Percentiles rank a stretch among this genome's conserved stretches.
phyloP scores from a whole-genome alignment of 2,329 filamentous ascomycete genomes.

The Drechslerella dactyloides region DNA sequence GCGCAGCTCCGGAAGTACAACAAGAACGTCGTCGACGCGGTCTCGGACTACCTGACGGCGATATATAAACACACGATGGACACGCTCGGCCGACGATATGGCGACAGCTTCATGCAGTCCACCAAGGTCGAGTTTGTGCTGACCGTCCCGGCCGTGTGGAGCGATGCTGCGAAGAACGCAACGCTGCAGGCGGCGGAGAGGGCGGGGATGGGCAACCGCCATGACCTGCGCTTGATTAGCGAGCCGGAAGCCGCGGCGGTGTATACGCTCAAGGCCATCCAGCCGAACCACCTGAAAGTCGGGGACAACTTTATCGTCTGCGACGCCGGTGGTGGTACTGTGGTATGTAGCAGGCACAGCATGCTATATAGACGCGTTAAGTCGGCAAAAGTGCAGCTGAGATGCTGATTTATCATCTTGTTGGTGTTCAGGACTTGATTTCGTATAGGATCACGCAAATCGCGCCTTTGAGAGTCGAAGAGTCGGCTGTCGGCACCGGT shows the following conservation, averaged over 20 bases:
- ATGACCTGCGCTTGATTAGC: slow-evolving; percentile 52
- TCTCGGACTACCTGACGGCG: slow-evolving; percentile 78
- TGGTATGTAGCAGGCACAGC: slow-evolving; percentile 62
- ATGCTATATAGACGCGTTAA: neutral
- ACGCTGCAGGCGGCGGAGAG: slow-evolving; percentile 77
- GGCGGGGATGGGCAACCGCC: slow-evolving; percentile 72
- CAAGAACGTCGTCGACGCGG: slow-evolving; percentile 79
- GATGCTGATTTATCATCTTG: slow-evolving; percentile 17
- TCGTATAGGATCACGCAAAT: slow-evolving; percentile 80
- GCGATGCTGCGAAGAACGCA: slow-evolving; percentile 82
- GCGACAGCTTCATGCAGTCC: slow-evolving; percentile 76
- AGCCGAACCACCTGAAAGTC: slow-evolving; percentile 60
- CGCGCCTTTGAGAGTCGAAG: slow-evolving; percentile 74
- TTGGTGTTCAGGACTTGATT: slow-evolving; percentile 65
- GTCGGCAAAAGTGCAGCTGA: neutral
- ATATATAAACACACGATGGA: slow-evolving; percentile 80
- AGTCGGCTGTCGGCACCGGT: slow-evolving; percentile 79
- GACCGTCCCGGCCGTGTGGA: slow-evolving; percentile 84
- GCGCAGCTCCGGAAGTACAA: slow-evolving; percentile 75
- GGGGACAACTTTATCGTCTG: slow-evolving; percentile 69
- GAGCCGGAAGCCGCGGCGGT: slow-evolving; percentile 55
- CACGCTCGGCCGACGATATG: slow-evolving; percentile 74
- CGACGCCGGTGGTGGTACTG: slow-evolving; percentile 66
- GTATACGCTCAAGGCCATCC: slow-evolving; percentile 53
- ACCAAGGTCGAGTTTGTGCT: slow-evolving; percentile 80